Evolutionary conservation across 768 basidiomycete species (phyloP), one percentile per base, ranked within the genome.

Genomic region (Leccinum aurantiacum): DNA sequence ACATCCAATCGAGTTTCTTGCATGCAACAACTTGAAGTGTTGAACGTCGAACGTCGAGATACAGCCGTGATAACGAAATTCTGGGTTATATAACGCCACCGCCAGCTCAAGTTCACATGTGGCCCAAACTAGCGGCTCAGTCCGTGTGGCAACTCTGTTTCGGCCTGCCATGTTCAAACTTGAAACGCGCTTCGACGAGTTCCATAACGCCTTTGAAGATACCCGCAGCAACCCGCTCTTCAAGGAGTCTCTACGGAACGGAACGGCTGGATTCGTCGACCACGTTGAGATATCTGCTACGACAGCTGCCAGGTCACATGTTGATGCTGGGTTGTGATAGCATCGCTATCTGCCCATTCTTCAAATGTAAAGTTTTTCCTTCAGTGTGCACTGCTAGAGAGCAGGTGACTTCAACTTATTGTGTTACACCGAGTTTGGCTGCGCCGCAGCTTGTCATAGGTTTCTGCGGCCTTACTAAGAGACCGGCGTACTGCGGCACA

Each of bases 401-500:
- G 33, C 47, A 25, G 15, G 47, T 48, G 47, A 14, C 4, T 24
- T 48, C 3, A 25, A 48, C 24, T 35, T 35, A 35, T 46, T 13
- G 47, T 11, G 41, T n/a, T 2, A 5, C 47, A 14, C 47, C 47
- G 4, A 48, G 14, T 25, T 15, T 48, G 17, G 31, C 19, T 52
- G 27, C 51, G 51, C 57, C 52, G 59, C 56, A 59, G 60, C 57
- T 2, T 17, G 19, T 14, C 33, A 25, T 15, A 1, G 48, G 13
- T 11, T 38, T 46, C 44, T 22, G 44, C 44, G 44, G 44, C n/a
- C 19, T 19, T 35, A 35, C 2, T 46, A 46, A 19, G 19, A 46
- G 44, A 41, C 47, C 41, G 9, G 29, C 29, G 25, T 9, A 44
- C 37, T 63, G 49, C 61, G 61, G 52, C 24, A 22, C 49, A 25